Base-by-base conservation (phyloP, 805 yeast genomes). In the Yamadazyma laniorum region DNA sequence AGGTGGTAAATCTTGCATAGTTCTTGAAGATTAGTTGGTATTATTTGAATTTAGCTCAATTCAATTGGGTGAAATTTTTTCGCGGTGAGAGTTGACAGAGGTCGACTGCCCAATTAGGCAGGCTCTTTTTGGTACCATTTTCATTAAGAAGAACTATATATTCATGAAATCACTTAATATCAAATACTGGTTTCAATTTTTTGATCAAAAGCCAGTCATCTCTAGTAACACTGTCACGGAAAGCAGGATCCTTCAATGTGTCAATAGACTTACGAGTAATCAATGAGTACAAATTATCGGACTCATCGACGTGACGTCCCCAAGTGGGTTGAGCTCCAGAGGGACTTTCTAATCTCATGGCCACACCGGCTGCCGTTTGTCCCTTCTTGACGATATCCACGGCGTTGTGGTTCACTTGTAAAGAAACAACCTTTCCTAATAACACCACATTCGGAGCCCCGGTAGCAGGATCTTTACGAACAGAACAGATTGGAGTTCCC, bases 251-350 rank as follows among this genome's bases (percentile, higher is more conserved):
- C 70, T 93, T 93, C 75, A 93, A 79, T n/a, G 95, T 85, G 61
- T 93, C 97, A 52, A 93, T 90, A 25, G 96, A 85, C 64, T 74
- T 85, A 74, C 99, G 81, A 9, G 93, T 60, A 48, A 93, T 77
- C 69, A 85, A 74, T n/a, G 99, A 91, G 67, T 90, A 93, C 58
- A 93, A 72, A 32, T 77, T 74, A 63, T 93, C 99, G 42, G 79
- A 71, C 67, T 93, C 99, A 63, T 89, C 96, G 52, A 93, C 95
- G 59, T 93, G 99, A 72, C 99, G 87, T 47, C 99, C 99, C 98
- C 98, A 93, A 11, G 87, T 82, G 39, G 99, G 98, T 68, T 89
- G 96, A 48, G 86, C 91, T 42, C 85, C 74, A 30, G 95, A 85
- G 49, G 95, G 90, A 53, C 87, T 84, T 40, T 93, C 99, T 56